phyloP scores from a whole-genome alignment of 2,329 filamentous ascomycete genomes.

The Ascochyta viciae-villosae region DNA sequence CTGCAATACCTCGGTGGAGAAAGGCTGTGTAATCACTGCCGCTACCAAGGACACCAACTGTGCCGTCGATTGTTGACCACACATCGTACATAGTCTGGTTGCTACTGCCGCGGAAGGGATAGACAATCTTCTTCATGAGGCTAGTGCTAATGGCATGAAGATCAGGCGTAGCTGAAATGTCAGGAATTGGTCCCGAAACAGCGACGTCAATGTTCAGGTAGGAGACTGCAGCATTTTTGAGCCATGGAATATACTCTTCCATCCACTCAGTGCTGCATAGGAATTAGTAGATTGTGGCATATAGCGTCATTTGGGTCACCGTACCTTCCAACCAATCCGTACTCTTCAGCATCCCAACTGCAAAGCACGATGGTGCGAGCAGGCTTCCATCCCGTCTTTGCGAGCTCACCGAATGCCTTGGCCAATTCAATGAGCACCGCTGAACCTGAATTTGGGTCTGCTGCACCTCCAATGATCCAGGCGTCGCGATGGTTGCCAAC shows the following conservation, averaged over 20 bases:
- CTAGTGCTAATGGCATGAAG: conserved; percentile 47
- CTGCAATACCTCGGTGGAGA: conserved; percentile 53
- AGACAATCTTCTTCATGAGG: conserved; percentile 53
- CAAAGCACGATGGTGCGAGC: conserved; percentile 57
- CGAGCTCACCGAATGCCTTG: conserved; percentile 57
- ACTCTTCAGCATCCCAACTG: conserved; percentile 55
- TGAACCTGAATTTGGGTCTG: conserved; percentile 60
- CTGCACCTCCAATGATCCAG: conserved; percentile 62
- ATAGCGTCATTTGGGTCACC: neutral
- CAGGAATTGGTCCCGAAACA: conserved; percentile 53
- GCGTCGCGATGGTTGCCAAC: conserved; percentile 63
- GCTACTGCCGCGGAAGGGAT: conserved; percentile 47
- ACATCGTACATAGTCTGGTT: conserved; percentile 56
- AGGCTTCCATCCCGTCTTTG: conserved; percentile 60
- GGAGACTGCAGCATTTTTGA: conserved; percentile 53
- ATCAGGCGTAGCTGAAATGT: conserved; percentile 50
- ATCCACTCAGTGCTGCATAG: conserved; percentile 56
- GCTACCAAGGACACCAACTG: conserved; percentile 53
- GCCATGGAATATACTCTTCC: conserved; percentile 58
- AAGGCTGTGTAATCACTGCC: conserved; percentile 58
- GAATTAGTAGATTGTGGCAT: conserved; percentile 1
- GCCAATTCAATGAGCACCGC: conserved; percentile 59
- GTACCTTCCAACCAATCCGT: conserved; percentile 46
- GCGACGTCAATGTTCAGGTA: conserved; percentile 63
- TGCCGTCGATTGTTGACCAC: conserved; percentile 48